Evolutionary conservation across 371 early-diverging fungal genomes (phyloP).

Genomic region (Mortierella sp.): DNA sequence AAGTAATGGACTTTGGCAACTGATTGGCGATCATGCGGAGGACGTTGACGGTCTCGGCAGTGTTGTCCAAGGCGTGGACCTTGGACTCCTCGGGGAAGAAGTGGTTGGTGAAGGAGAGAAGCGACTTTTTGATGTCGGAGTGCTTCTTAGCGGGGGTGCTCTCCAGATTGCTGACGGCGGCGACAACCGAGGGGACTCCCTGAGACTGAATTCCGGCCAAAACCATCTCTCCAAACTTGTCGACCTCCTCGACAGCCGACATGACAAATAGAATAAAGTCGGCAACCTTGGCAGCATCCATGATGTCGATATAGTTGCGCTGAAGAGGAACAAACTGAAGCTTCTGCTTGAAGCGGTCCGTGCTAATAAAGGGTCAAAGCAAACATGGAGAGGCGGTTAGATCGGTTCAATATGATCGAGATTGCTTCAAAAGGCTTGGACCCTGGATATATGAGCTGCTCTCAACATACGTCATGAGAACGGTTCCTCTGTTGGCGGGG

Average conservation of each 20-base stretch:
- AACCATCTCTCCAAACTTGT: constrained; percentile 87
- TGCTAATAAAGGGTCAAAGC: constrained; percentile 19
- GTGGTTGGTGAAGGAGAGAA: constrained; percentile 84
- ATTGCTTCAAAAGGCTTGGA: neutral
- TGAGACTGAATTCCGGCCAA: constrained; percentile 88
- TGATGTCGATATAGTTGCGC: constrained; percentile 79
- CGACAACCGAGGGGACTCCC: constrained; percentile 81
- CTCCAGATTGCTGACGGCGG: constrained; percentile 72
- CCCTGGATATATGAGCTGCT: neutral
- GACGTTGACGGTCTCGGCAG: constrained; percentile 62
- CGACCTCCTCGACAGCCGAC: constrained; percentile 94
- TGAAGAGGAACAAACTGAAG: constrained; percentile 79
- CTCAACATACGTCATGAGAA: constrained; percentile 54
- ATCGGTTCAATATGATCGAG: neutral
- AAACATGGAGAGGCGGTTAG: neutral
- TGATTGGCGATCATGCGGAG: constrained; percentile 80
- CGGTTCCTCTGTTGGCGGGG: constrained; percentile 53
- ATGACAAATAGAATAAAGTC: constrained; percentile 90
- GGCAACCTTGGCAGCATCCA: constrained; percentile 92
- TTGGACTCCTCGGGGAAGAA: constrained; percentile 90
- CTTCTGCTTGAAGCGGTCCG: constrained; percentile 89
- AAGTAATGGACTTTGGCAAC: constrained; percentile 81
- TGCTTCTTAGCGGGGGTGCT: constrained; percentile 75
- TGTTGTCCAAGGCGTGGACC: constrained; percentile 71
- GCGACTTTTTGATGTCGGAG: constrained; percentile 82